Evolutionary conservation across 108 stramenopile species (phyloP).

Genomic region (Cylindrotheca closterium): DNA sequence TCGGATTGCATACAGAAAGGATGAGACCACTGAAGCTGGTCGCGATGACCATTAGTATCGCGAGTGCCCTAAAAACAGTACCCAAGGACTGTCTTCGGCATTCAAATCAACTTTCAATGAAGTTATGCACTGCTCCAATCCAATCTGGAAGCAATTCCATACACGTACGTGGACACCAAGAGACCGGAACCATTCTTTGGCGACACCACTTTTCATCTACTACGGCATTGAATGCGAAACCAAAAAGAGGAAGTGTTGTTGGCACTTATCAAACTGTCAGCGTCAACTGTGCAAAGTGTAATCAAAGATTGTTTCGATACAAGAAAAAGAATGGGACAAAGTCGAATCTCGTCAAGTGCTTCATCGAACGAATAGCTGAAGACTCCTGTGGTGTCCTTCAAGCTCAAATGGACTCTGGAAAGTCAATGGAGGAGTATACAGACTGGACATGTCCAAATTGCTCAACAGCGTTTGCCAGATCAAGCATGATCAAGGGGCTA

Average conservation of each 20-base stretch:
- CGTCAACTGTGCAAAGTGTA: constrained; percentile 63
- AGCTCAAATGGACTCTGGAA: constrained; percentile 1
- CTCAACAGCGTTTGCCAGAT: constrained; percentile 47
- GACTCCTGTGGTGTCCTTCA: constrained; percentile 42
- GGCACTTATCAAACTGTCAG: constrained; percentile 69
- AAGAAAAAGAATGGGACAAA: constrained; percentile 81
- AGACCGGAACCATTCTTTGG: too few relatives aligned
- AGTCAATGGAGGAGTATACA: not conserved
- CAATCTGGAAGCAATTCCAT: too few relatives aligned
- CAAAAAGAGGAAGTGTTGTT: constrained; percentile 28
- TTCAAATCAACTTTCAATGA: too few relatives aligned
- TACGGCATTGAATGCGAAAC: not conserved
- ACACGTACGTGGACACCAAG: too few relatives aligned
- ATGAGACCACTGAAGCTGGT: too few relatives aligned
- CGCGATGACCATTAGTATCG: too few relatives aligned
- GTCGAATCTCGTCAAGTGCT: constrained; percentile 70
- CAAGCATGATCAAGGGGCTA: constrained; percentile 44
- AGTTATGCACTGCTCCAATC: too few relatives aligned
- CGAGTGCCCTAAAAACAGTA: too few relatives aligned
- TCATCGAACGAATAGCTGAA: constrained; percentile 54
- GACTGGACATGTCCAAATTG: constrained; percentile 55
- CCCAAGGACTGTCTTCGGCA: too few relatives aligned
- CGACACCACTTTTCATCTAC: too few relatives aligned
- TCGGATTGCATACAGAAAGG: too few relatives aligned
- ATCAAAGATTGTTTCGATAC: constrained; percentile 59